phyloP scores from a whole-genome alignment of 345 rosid species.

The Eucalyptus lansdowneana region DNA sequence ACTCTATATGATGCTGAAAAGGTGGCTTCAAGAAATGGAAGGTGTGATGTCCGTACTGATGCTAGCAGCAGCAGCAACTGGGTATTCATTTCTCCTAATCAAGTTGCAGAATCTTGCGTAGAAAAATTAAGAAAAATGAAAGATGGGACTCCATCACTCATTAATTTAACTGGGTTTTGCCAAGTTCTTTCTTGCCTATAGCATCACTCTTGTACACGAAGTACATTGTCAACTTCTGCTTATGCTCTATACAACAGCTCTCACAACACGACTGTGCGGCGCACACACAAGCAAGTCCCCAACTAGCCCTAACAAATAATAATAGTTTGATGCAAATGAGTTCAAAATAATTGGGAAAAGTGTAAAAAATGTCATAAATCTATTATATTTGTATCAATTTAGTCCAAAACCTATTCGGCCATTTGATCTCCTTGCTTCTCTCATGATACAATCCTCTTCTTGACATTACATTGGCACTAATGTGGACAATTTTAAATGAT shows the following conservation, averaged over 20 bases:
- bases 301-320: neutral
- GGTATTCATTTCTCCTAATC: neutral
- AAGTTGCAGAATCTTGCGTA: neutral
- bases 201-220: neutral
- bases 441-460: no score
- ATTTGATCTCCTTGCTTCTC: no score
- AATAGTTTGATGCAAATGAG: neutral
- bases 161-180: neutral
- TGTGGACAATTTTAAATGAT: no score
- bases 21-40: neutral
- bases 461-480: fast-evolving
- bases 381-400: no score
- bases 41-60: neutral
- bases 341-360: neutral
- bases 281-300: neutral
- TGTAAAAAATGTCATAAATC: no score
- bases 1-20: neutral
- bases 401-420: fast-evolving
- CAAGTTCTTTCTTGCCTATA: neutral
- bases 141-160: neutral
- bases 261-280: neutral
- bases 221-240: neutral
- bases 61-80: neutral
- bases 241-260: neutral
- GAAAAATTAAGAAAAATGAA: neutral